Conservation (phyloP, 768 basidiomycete genomes). For the Serendipita sp. region DNA sequence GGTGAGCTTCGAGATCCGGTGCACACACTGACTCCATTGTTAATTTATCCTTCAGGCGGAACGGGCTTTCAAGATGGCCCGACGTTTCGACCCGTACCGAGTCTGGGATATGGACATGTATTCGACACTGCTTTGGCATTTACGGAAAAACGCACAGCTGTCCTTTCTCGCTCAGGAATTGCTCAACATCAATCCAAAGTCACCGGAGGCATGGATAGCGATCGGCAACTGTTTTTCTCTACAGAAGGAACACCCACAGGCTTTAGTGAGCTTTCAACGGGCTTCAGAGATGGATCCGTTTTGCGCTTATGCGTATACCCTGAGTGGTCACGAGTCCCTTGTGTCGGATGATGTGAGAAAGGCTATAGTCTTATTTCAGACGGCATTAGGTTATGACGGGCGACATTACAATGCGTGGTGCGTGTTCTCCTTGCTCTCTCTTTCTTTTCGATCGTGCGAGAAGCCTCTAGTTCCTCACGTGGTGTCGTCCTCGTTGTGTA, state of each 20-base stretch:
- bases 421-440: constrained; percentile 20
- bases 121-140: constrained; percentile 91
- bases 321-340: constrained; percentile 93
- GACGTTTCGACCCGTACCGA: constrained; percentile 77
- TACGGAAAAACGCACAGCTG: constrained; percentile 66
- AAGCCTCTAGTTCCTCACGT: constrained; percentile 19
- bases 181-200: constrained; percentile 64
- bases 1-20: constrained; percentile 31
- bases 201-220: constrained; percentile 88
- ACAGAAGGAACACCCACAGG: constrained; percentile 85
- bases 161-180: constrained; percentile 90
- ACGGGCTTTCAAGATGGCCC: constrained; percentile 68
- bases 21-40: not conserved
- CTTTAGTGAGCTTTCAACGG: constrained; percentile 84
- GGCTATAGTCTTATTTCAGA: constrained; percentile 83
- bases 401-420: constrained; percentile 98
- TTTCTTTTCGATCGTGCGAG: constrained; percentile 1
- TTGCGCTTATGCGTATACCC: constrained; percentile 89
- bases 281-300: constrained; percentile 78
- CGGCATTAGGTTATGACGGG: constrained; percentile 76
- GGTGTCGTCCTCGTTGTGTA: constrained; percentile 24
- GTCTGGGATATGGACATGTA: constrained; percentile 90
- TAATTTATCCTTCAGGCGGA: constrained; percentile 44
- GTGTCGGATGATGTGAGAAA: constrained; percentile 83
- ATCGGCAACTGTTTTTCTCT: constrained; percentile 91